Evolutionary conservation across 352 stramenopile genomes (phyloP).

Genomic region (Pilasporangium apinafurcum): DNA sequence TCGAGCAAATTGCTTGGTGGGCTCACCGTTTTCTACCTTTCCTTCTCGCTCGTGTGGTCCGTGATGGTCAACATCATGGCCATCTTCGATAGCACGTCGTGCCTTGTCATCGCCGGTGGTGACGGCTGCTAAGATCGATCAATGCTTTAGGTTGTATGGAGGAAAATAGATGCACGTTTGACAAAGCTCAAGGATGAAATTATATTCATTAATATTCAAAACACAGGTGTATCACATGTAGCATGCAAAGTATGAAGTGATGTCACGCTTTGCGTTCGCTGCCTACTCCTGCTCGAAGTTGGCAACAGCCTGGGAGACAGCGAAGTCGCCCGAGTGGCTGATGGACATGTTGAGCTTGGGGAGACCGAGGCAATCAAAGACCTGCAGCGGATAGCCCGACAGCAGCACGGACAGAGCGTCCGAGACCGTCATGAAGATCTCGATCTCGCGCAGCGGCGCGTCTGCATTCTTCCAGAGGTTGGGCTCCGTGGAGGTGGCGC

Average conservation of each 20-base stretch:
- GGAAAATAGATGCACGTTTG: no score
- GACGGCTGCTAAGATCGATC: slow-evolving; percentile 3
- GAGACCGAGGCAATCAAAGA: slow-evolving; percentile 72
- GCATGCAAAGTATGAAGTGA: no score
- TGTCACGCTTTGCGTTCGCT: no score
- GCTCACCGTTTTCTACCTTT: slow-evolving; percentile 7
- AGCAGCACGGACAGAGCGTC: slow-evolving; percentile 72
- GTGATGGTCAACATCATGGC: slow-evolving; percentile 9
- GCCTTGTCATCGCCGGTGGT: slow-evolving; percentile 10
- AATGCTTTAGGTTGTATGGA: no score
- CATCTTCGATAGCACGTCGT: slow-evolving; percentile 9
- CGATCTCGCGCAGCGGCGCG: slow-evolving; percentile 77
- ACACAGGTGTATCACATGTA: no score
- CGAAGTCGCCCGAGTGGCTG: slow-evolving; percentile 86
- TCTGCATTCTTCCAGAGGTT: slow-evolving; percentile 71
- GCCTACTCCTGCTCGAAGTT: no score
- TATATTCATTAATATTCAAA: no score
- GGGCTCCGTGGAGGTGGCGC: slow-evolving; percentile 42
- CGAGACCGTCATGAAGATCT: slow-evolving; percentile 77
- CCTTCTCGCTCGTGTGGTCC: slow-evolving; percentile 7
- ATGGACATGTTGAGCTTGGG: slow-evolving; percentile 81
- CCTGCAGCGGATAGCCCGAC: slow-evolving; percentile 65
- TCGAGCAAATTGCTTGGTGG: slow-evolving; percentile 16
- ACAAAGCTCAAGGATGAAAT: no score
- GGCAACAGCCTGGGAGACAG: slow-evolving; percentile 80